Conservation (phyloP, 2,329 filamentous ascomycete genomes). For the Paracamarosporium sp. region DNA sequence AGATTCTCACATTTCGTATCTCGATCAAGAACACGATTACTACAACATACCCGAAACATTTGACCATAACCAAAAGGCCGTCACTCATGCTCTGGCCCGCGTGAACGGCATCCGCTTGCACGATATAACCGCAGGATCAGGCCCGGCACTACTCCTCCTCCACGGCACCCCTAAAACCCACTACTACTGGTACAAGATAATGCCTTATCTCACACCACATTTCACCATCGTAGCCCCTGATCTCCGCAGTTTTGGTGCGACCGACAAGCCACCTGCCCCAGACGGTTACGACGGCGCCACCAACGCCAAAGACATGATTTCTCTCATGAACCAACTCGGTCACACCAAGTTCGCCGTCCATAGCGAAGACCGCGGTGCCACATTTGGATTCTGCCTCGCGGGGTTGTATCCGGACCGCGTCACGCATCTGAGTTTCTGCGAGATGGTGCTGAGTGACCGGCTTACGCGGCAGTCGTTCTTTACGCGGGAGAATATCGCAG, state of each 20-base stretch:
- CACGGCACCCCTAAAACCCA: constrained; percentile 31
- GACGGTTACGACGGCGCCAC: constrained; percentile 45
- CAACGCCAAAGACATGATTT: constrained; percentile 3
- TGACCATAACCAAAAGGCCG: constrained; percentile 22
- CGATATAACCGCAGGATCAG: constrained; percentile 27
- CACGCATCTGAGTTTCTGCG: neutral
- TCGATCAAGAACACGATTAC: too few species aligned
- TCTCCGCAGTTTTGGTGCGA: constrained; percentile 48
- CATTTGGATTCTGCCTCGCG: neutral
- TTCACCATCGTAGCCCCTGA: constrained; percentile 48
- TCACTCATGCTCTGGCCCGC: constrained; percentile 24
- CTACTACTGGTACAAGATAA: constrained; percentile 47
- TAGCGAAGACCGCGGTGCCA: neutral
- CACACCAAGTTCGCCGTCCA: neutral
- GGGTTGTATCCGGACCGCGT: neutral
- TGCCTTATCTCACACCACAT: constrained; percentile 42
- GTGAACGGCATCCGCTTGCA: constrained; percentile 30
- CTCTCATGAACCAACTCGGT: neutral
- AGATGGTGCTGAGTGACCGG: neutral
- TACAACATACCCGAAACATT: constrained; percentile 19
- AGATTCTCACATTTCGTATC: neutral
- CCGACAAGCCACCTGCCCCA: constrained; percentile 46
- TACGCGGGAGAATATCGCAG: neutral
- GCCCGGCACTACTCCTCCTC: constrained; percentile 24
- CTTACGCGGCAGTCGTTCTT: neutral